Evolutionary conservation across 352 stramenopile genomes (phyloP).

Genomic region (Globisporangium acanthophoron): DNA sequence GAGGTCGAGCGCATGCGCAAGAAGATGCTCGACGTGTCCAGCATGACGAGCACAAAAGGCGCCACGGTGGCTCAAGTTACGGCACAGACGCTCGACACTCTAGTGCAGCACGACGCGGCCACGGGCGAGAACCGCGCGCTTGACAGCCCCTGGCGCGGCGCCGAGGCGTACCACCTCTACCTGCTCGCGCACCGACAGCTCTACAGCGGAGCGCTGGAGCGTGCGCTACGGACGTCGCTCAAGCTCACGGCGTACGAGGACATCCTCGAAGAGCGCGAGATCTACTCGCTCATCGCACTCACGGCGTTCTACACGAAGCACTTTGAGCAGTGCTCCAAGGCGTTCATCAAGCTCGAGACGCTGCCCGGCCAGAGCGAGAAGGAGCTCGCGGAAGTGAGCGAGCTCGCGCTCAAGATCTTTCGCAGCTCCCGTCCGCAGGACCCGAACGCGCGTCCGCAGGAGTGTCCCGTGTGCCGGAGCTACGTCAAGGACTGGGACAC

Average conservation of each 20-base stretch:
- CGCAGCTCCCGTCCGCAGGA: constrained; percentile 67
- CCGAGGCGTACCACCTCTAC: constrained; percentile 93
- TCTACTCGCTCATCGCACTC: constrained; percentile 93
- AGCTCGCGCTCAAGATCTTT: constrained; percentile 87
- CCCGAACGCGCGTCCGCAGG: constrained; percentile 64
- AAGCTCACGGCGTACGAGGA: constrained; percentile 90
- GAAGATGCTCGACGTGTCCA: constrained; percentile 83
- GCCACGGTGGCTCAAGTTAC: constrained; percentile 78
- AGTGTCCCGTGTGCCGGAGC: constrained; percentile 76
- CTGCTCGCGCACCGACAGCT: constrained; percentile 91
- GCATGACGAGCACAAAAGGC: constrained; percentile 45
- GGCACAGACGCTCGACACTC: constrained; percentile 87
- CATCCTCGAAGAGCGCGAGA: constrained; percentile 85
- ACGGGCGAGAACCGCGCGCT: constrained; percentile 79
- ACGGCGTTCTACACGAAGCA: constrained; percentile 90
- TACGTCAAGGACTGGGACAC: constrained; percentile 85
- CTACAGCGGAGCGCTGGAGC: constrained; percentile 80
- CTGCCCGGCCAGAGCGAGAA: constrained; percentile 57
- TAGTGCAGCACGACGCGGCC: constrained; percentile 85
- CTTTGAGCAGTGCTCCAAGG: constrained; percentile 87
- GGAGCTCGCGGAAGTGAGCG: constrained; percentile 49
- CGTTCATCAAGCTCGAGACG: constrained; percentile 92
- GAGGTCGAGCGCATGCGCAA: constrained; percentile 92
- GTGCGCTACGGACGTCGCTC: constrained; percentile 80
- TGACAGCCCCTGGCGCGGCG: constrained; percentile 92